Evolutionary conservation across 352 stramenopile genomes (phyloP).

Genomic region (Globisporangium emineosum): DNA sequence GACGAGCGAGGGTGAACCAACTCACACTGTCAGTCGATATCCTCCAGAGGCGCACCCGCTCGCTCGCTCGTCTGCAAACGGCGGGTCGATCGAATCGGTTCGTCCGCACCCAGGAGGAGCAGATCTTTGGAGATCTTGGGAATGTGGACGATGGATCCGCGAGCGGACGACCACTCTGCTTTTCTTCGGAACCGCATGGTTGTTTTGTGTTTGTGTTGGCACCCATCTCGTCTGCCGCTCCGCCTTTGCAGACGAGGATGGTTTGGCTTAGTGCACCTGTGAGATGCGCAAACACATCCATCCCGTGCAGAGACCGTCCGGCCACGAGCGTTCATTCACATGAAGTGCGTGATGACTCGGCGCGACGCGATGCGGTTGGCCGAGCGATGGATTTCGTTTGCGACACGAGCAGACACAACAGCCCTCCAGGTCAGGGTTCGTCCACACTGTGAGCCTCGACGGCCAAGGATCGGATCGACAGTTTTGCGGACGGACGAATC

Average conservation of each 20-base stretch:
- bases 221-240: neutral
- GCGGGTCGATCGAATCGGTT: constrained; percentile 1
- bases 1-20: neutral
- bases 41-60: neutral
- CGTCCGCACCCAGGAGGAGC: neutral
- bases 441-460: neutral
- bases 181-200: constrained; percentile 3
- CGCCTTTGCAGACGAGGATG: constrained; percentile 9
- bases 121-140: constrained; percentile 7
- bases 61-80: constrained; percentile 10
- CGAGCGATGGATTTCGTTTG: constrained; percentile 10
- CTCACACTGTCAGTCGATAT: neutral
- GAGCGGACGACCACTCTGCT: neutral
- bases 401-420: constrained; percentile 6
- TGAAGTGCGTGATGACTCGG: constrained; percentile 3
- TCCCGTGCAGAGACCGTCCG: neutral
- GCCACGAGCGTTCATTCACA: constrained; percentile 1
- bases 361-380: constrained; percentile 3
- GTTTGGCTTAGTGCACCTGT: neutral
- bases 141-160: constrained; percentile 7
- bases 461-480: neutral
- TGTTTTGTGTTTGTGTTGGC: too few species aligned
- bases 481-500: neutral
- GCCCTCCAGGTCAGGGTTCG: neutral
- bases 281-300: constrained; percentile 9